Base-by-base conservation (phyloP, 2,329 filamentous ascomycete species). In the Claviceps monticola region DNA sequence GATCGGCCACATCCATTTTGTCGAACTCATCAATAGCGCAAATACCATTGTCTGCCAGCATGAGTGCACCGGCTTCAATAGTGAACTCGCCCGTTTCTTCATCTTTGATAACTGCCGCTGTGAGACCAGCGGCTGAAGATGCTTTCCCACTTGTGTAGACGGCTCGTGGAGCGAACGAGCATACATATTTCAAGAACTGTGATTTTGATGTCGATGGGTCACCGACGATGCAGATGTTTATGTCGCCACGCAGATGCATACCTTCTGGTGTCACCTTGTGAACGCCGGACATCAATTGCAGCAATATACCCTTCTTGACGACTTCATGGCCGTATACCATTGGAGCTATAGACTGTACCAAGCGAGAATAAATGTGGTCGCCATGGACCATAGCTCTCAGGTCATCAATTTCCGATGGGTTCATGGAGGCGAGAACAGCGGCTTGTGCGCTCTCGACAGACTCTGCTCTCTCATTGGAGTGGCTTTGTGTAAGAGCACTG, bases 1-100 rank as follows among this genome's bases (percentile, higher is more conserved):
- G 93, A 66, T 98, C 93, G 50, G 74, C 82, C 56, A 98, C 86
- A 62, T 98, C 93, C 93, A 98, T 98, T 74, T 98, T 98, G 79
- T 98, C 93, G 61, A 98, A 98, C 66, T 98, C 93, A 64, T 98
- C 93, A 65, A 98, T 98, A 54, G 89, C 90, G 68, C 93, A 98
- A 61, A 97, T 94, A 51, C 93, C 93, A 59, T 95, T 96, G 62
- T 97, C 84, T 21, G 93, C 93, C 55, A 98, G 74, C 93, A 98
- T 97, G 53, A 98, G 80, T 13, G 93, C 93, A 71, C 93, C 93
- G 6, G 93, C 93, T 71, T 98, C 93, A 60, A 98, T 98, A 14
- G 93, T 98, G 66, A 96, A 96, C 64, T 98, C 93, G 57, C 93
- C 93, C 19, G 93, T 98, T 70, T 98, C 93, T 64, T 97, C 90